Percentiles rank a stretch among this genome's conserved stretches.
Evolutionary conservation across 768 basidiomycete species (phyloP).

Genomic region (Suillus fuscotomentosus): DNA sequence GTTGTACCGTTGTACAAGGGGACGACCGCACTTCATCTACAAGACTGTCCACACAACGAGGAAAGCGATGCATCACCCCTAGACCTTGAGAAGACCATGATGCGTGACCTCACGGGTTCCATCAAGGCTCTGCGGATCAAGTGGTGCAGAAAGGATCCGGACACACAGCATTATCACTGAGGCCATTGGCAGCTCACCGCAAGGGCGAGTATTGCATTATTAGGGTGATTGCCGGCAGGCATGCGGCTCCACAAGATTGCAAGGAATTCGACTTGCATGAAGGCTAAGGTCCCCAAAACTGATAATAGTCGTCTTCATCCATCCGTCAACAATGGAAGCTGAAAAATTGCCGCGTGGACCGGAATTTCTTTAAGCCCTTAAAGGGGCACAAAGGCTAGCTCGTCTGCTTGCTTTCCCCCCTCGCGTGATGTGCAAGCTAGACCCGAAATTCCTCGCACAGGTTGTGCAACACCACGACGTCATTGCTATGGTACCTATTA

Average conservation of each 20-base stretch:
- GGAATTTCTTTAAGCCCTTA: not conserved
- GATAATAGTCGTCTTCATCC: not conserved
- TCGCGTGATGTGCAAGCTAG: not conserved
- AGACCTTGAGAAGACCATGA: constrained; percentile 4
- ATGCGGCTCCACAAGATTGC: not conserved
- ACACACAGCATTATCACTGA: constrained; percentile 1
- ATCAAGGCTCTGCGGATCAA: constrained; percentile 4
- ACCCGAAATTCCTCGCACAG: not conserved
- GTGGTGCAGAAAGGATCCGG: not conserved
- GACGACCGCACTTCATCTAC: not conserved
- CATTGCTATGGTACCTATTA: constrained; percentile 3
- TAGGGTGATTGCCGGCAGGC: constrained; percentile 8
- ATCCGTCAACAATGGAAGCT: not conserved
- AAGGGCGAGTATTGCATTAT: constrained; percentile 4
- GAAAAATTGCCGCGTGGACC: not conserved
- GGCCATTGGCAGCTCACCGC: constrained; percentile 2
- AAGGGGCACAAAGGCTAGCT: not conserved
- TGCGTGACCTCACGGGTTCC: constrained; percentile 2
- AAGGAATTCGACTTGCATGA: not conserved
- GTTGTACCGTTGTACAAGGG: no score
- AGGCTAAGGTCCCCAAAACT: not conserved
- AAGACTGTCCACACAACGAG: not conserved
- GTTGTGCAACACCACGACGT: not conserved
- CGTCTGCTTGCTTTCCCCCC: not conserved
- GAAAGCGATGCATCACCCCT: constrained; percentile 2